A percentile compares a stretch with the other conserved stretches of the same genome.
These are phyloP conservation scores for Fusarium xyrophilum DNA, from an alignment of 2,329 filamentous ascomycete genomes.

Conservation along the genomic window DNA sequence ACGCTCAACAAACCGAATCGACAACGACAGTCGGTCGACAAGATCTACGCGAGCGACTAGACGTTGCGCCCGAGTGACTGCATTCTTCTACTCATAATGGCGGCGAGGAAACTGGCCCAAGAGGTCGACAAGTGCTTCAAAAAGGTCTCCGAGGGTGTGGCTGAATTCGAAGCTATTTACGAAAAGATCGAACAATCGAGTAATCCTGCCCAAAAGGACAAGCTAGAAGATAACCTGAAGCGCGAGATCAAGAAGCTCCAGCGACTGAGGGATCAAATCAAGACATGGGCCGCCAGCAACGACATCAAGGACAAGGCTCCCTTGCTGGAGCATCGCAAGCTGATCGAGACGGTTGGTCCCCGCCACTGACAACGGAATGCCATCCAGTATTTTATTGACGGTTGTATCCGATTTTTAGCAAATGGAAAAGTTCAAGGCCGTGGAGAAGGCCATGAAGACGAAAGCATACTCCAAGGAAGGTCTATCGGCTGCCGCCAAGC, in stretches of 20 bases:
- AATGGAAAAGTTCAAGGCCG: conserved; percentile 99
- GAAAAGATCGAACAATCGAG: conserved; percentile 95
- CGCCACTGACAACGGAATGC: conserved; percentile 17
- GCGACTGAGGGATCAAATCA: conserved; percentile 96
- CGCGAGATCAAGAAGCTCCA: conserved; percentile 99
- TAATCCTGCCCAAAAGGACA: conserved; percentile 96
- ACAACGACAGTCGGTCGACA: conserved; percentile 6
- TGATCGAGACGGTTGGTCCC: conserved; percentile 89
- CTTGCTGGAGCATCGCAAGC: conserved; percentile 88
- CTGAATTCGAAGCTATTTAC: conserved; percentile 92
- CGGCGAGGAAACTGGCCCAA: conserved; percentile 93
- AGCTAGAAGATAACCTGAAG: conserved; percentile 96
- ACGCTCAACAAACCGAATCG: conserved; percentile 19
- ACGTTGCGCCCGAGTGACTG: conserved; percentile 27
- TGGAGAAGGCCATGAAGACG: conserved; percentile 99
- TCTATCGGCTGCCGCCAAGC: conserved; percentile 85
- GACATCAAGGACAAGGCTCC: conserved; percentile 99
- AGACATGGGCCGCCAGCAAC: conserved; percentile 97
- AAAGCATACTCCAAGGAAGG: conserved; percentile 99
- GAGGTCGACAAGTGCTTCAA: conserved; percentile 99
- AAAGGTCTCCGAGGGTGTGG: conserved; percentile 91
- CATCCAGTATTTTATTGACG: conserved; percentile 29
- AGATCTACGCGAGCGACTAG: conserved; percentile 13
- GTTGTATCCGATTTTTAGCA: conserved; percentile 60
- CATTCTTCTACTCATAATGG: conserved; percentile 67